Evolutionary conservation across 1,284 basidiomycete species (phyloP), one percentile per base, ranked within the genome.

Genomic region (Neotropicomus parvogracilis): DNA sequence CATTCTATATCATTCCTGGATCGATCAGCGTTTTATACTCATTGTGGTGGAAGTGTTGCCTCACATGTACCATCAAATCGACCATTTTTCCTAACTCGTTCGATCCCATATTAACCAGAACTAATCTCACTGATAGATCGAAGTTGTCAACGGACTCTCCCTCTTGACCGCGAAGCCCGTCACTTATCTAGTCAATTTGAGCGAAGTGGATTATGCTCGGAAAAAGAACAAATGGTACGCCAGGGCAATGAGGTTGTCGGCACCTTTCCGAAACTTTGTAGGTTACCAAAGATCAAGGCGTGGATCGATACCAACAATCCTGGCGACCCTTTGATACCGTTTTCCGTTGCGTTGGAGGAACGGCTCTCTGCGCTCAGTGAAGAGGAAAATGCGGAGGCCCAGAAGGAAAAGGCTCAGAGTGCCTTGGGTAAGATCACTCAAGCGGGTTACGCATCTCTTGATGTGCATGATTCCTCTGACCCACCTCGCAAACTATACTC

Each of bases 241-340:
- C 57, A n/a, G 33, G 21, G 20, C 11, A 31, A 19, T 35, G 7
- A 6, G 28, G 17, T 38, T 29, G 12, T 34, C 12, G 2, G 6
- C 13, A 37, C 13, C 24, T 54, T 28, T 48, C 47, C n/a, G 13
- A 54, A 21, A 6, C 14, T 26, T 28, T 26, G 19, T 52, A 88
- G 86, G 88, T 74, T 99, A 24, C 80, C 95, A 20, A 97, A 97
- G 75, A 99, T 99, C 79, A 97, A 98, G 70, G 89, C 75, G 21
- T 99, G 97, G 95, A 97, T 99, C 63, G 95, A 99, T 73, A 80
- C 86, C 64, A 83, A 98, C 77, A 99, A 98, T 75, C 85, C 95
- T 2, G 97, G 97, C 51, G 97, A 99, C 65, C 79, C 82, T 20
- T 80, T 99, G 56, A 97, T 99, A 60, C 97, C 97, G 11, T 98